Evolutionary conservation across 805 yeast genomes (phyloP).

Genomic region (Torulaspora microellipsoides): DNA sequence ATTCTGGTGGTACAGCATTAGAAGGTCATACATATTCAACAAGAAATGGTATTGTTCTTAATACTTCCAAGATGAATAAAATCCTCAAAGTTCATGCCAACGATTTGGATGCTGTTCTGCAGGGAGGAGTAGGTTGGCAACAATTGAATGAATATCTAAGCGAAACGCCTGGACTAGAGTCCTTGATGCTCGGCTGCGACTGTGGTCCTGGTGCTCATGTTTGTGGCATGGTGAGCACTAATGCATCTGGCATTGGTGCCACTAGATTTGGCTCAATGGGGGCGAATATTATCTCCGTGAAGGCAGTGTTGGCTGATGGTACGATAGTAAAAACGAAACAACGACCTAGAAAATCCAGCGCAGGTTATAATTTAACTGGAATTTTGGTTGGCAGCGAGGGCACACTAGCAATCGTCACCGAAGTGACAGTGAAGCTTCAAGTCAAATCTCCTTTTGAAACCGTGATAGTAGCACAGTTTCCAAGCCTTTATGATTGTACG

Average conservation of each 20-base stretch:
- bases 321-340: slow-evolving; percentile 67
- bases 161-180: slow-evolving; percentile 34
- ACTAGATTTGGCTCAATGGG: slow-evolving; percentile 76
- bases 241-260: slow-evolving; percentile 79
- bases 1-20: slow-evolving; percentile 70
- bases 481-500: slow-evolving; percentile 65
- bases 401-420: slow-evolving; percentile 75
- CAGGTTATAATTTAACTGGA: slow-evolving; percentile 77
- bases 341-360: slow-evolving; percentile 72
- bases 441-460: slow-evolving; percentile 61
- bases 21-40: slow-evolving; percentile 81
- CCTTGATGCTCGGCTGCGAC: slow-evolving; percentile 68
- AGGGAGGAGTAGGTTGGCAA: slow-evolving; percentile 81
- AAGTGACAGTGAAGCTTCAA: slow-evolving; percentile 66
- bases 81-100: slow-evolving; percentile 52
- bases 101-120: slow-evolving; percentile 69
- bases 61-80: slow-evolving; percentile 55
- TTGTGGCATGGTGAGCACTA: slow-evolving; percentile 74
- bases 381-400: slow-evolving; percentile 75
- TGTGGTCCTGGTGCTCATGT: slow-evolving; percentile 78
- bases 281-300: slow-evolving; percentile 62
- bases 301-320: slow-evolving; percentile 78
- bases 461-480: slow-evolving; percentile 66
- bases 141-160: slow-evolving; percentile 50
- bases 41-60: slow-evolving; percentile 57